Evolutionary conservation across 1,139 yeast species (phyloP).

Genomic region (Taphrina wiesneri): DNA sequence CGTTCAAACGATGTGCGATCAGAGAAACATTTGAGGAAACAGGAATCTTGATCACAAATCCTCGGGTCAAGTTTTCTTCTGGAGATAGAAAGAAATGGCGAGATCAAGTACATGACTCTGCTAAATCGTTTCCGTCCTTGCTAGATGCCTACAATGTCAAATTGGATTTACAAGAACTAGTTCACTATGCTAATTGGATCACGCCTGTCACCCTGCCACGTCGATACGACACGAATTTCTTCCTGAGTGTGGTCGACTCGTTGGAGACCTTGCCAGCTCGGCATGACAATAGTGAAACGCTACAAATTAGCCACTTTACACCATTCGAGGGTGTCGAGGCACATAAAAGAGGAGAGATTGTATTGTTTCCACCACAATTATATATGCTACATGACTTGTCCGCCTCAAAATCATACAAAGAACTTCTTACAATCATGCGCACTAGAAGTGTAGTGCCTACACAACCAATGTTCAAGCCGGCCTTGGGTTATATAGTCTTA

Average conservation of each 20-base stretch:
- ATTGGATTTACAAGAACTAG: not conserved
- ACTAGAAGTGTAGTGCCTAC: constrained; percentile 7
- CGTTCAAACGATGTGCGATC: constrained; percentile 29
- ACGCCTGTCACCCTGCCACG: constrained; percentile 23
- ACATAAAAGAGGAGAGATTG: constrained; percentile 15
- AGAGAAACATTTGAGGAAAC: constrained; percentile 31
- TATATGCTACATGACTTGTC: constrained; percentile 31
- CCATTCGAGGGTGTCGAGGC: constrained; percentile 21
- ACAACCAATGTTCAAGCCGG: constrained; percentile 11
- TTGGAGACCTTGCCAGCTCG: constrained; percentile 24
- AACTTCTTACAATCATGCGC: constrained; percentile 2
- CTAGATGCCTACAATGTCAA: not conserved
- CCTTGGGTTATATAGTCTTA: constrained; percentile 7
- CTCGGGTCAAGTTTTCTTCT: constrained; percentile 10
- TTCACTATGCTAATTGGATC: constrained; percentile 29
- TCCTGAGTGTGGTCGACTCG: constrained; percentile 13
- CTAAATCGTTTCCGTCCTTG: constrained; percentile 3
- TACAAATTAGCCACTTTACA: constrained; percentile 20
- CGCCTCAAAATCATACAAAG: constrained; percentile 4
- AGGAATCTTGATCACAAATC: constrained; percentile 19
- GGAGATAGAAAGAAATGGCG: constrained; percentile 22
- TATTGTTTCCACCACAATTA: constrained; percentile 23
- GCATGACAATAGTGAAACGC: constrained; percentile 28
- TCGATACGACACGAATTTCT: constrained; percentile 25
- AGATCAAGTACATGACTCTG: constrained; percentile 6